These are phyloP conservation scores for Paramecium octaurelia DNA, from an alignment of 73 alveolate genomes.

Conservation along the genomic window DNA sequence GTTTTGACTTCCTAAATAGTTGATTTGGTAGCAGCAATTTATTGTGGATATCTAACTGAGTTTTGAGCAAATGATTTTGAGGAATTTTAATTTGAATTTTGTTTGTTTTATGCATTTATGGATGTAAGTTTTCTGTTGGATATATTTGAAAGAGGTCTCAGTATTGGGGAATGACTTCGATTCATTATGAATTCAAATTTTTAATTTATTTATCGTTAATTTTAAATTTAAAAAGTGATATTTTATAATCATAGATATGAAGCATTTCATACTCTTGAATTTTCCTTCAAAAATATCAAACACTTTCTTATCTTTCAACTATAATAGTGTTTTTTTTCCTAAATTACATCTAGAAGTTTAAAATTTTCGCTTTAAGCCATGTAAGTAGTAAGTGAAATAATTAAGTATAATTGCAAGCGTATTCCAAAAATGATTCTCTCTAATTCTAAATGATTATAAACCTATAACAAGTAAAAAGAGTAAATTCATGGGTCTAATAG, in stretches of 20 bases:
- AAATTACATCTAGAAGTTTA: background rate
- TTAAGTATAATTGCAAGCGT: background rate
- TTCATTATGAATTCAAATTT: background rate
- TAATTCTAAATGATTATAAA: background rate
- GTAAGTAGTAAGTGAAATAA: background rate
- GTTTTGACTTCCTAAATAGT: background rate
- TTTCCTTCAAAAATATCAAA: background rate
- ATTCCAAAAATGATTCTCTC: background rate
- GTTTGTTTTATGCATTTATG: background rate
- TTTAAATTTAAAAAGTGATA: background rate
- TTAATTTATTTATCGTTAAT: background rate
- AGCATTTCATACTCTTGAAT: background rate
- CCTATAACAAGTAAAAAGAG: background rate
- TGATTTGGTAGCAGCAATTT: background rate
- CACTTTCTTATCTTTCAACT: background rate
- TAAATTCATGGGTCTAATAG: background rate
- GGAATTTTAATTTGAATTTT: background rate
- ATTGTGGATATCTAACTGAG: background rate
- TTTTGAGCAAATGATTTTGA: background rate
- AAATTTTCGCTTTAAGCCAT: background rate
- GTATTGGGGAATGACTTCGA: background rate
- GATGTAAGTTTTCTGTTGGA: background rate
- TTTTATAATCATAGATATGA: background rate
- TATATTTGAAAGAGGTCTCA: background rate
- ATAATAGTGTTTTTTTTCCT: background rate